A percentile compares a stretch with the other conserved stretches of the same genome.
Evolutionary conservation across 2,329 filamentous ascomycete species (phyloP).

Genomic region (Akanthomyces uredinophilus): DNA sequence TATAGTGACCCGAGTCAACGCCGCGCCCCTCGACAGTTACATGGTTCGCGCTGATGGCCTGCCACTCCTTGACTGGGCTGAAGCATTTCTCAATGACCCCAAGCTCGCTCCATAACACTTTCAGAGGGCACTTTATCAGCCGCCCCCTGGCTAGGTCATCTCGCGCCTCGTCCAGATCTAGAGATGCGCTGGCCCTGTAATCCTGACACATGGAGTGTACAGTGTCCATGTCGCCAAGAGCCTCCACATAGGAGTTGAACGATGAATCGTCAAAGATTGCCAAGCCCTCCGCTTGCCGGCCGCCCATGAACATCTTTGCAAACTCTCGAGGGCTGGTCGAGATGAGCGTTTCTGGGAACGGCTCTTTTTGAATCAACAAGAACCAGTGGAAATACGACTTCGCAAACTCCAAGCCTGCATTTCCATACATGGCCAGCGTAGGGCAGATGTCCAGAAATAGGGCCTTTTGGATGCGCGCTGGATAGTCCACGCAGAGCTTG

Average conservation of each 20-base stretch:
- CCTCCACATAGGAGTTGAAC: slow-evolving; percentile 37
- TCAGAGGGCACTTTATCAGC: slow-evolving; percentile 41
- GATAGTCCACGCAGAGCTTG: slow-evolving; percentile 45
- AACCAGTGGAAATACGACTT: slow-evolving; percentile 55
- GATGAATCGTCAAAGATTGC: slow-evolving; percentile 29
- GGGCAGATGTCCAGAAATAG: slow-evolving; percentile 51
- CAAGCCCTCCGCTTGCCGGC: slow-evolving; percentile 27
- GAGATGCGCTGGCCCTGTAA: slow-evolving; percentile 46
- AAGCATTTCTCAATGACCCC: slow-evolving; percentile 46
- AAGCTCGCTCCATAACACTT: slow-evolving; percentile 45
- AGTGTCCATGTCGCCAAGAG: slow-evolving; percentile 34
- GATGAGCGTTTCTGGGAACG: slow-evolving; percentile 47
- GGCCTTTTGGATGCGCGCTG: slow-evolving; percentile 33
- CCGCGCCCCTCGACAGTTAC: slow-evolving; percentile 34
- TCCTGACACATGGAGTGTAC: slow-evolving; percentile 51
- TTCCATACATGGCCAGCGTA: slow-evolving; percentile 48
- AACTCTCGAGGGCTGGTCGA: slow-evolving; percentile 33
- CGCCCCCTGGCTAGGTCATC: slow-evolving; percentile 38
- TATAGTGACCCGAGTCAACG: slow-evolving; percentile 44
- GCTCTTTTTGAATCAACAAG: slow-evolving; percentile 47
- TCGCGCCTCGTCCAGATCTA: slow-evolving; percentile 48
- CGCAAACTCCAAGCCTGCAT: slow-evolving; percentile 38
- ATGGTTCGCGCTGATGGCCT: slow-evolving; percentile 34
- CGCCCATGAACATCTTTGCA: slow-evolving; percentile 35
- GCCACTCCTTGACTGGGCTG: slow-evolving; percentile 47